These are phyloP conservation scores for Pseudozyma thailandica DNA, from an alignment of 1,284 basidiomycete genomes.

Conservation along the genomic window DNA sequence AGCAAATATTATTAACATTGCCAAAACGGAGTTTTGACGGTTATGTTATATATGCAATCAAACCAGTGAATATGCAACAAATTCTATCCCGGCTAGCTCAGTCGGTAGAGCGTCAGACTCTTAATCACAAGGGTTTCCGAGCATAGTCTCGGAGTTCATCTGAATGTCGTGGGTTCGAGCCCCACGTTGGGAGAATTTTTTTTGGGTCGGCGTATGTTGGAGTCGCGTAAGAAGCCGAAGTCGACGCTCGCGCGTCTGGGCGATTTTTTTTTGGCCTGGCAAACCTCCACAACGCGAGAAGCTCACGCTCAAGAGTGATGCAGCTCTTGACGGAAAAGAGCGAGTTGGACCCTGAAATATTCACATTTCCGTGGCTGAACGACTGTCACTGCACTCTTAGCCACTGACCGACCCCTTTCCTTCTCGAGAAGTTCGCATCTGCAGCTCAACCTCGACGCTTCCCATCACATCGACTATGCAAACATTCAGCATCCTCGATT, in stretches of 20 bases:
- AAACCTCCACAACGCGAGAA: not conserved
- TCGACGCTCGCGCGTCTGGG: not conserved
- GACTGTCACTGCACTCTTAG: too few relatives aligned
- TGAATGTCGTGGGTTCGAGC: slow-evolving; percentile 67
- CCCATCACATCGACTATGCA: too few relatives aligned
- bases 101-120: slow-evolving; percentile 69
- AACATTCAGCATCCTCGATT: too few relatives aligned
- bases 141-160: slow-evolving; percentile 41
- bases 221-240: not conserved
- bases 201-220: slow-evolving; percentile 9
- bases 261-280: too few relatives aligned
- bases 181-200: slow-evolving; percentile 65
- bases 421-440: not conserved
- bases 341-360: slow-evolving; percentile 15
- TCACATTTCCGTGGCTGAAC: not conserved
- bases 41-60: not conserved
- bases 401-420: not conserved
- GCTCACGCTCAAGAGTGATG: not conserved
- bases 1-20: too few relatives aligned
- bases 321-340: not conserved
- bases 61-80: not conserved
- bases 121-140: slow-evolving; percentile 58
- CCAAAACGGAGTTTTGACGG: too few relatives aligned
- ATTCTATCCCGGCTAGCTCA: slow-evolving; percentile 67
- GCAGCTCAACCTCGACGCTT: not conserved